Evolutionary conservation across 2,329 filamentous ascomycete species (phyloP).

Genomic region (Trichophyton equinum): DNA sequence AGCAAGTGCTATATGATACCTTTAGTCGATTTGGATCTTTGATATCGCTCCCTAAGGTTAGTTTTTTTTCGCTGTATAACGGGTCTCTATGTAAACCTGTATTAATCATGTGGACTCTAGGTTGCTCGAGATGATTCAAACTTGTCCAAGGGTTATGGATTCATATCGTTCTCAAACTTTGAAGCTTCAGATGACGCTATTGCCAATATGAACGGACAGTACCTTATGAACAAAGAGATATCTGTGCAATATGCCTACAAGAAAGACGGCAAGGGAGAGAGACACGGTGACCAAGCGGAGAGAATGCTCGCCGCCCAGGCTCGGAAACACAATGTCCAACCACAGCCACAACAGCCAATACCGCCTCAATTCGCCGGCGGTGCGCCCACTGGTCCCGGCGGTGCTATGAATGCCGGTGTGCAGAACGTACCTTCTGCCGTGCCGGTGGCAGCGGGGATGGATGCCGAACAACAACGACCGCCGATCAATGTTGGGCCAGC

Average conservation of each 20-base stretch:
- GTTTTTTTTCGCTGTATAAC: background rate
- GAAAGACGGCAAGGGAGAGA: constrained; percentile 94
- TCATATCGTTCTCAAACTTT: constrained; percentile 85
- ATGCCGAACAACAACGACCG: constrained; percentile 28
- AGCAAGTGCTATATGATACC: constrained; percentile 89
- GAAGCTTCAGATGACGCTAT: constrained; percentile 88
- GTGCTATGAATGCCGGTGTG: constrained; percentile 8
- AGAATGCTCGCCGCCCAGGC: constrained; percentile 82
- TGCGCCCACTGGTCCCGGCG: background rate
- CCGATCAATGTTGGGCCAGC: constrained; percentile 20
- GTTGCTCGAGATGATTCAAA: constrained; percentile 75
- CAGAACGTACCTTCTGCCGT: constrained; percentile 20
- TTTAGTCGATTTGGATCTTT: constrained; percentile 86
- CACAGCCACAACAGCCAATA: constrained; percentile 63
- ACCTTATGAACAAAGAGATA: constrained; percentile 92
- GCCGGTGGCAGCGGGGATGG: constrained; percentile 27
- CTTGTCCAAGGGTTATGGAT: constrained; percentile 88
- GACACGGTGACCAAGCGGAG: constrained; percentile 90
- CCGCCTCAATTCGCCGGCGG: constrained; percentile 51
- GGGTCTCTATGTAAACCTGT: background rate
- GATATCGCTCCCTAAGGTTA: constrained; percentile 70
- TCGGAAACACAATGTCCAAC: constrained; percentile 84
- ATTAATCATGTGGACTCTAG: constrained; percentile 22
- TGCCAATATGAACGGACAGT: constrained; percentile 87
- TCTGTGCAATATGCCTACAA: constrained; percentile 98